A percentile compares a stretch with the other conserved stretches of the same genome.
Evolutionary conservation across 2,329 filamentous ascomycete genomes (phyloP).

Genomic region (Falciphora oryzae): DNA sequence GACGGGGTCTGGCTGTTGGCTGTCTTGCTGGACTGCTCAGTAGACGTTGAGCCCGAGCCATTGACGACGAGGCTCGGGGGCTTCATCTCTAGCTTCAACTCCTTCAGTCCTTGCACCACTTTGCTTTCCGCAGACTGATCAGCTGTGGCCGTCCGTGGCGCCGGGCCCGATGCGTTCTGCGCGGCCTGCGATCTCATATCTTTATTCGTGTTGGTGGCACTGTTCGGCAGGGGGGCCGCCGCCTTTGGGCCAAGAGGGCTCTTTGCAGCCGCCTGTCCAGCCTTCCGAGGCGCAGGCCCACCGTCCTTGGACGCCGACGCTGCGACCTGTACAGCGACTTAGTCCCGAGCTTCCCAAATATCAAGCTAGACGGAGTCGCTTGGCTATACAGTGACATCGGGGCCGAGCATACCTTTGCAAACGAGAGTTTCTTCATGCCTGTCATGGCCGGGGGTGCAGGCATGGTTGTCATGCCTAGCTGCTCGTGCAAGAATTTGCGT

Average conservation of each 20-base stretch:
- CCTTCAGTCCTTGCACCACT: slow-evolving; percentile 24
- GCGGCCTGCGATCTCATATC: background rate
- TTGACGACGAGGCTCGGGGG: slow-evolving; percentile 43
- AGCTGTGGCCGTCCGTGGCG: background rate
- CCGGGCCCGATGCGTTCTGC: background rate
- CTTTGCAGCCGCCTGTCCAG: slow-evolving; percentile 3
- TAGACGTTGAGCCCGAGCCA: slow-evolving; percentile 36
- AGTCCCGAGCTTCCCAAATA: slow-evolving; percentile 8
- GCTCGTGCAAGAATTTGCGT: too few species aligned
- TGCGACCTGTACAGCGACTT: slow-evolving; percentile 14
- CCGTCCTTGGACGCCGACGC: slow-evolving; percentile 14
- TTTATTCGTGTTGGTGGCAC: background rate
- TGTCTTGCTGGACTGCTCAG: slow-evolving; percentile 27
- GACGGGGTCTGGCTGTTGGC: slow-evolving; percentile 40
- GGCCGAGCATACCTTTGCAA: slow-evolving; percentile 60
- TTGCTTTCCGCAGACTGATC: slow-evolving; percentile 14
- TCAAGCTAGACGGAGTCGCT: slow-evolving; percentile 1
- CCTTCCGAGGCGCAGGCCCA: slow-evolving; percentile 11
- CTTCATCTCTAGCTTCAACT: slow-evolving; percentile 23
- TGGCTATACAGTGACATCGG: background rate
- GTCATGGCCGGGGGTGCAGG: slow-evolving; percentile 35
- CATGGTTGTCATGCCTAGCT: slow-evolving; percentile 36
- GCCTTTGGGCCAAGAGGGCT: background rate
- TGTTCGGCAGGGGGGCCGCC: background rate
- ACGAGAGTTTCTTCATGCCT: slow-evolving; percentile 56